Conservation (phyloP, 257 asterid species). For the Mentha longifolia region DNA sequence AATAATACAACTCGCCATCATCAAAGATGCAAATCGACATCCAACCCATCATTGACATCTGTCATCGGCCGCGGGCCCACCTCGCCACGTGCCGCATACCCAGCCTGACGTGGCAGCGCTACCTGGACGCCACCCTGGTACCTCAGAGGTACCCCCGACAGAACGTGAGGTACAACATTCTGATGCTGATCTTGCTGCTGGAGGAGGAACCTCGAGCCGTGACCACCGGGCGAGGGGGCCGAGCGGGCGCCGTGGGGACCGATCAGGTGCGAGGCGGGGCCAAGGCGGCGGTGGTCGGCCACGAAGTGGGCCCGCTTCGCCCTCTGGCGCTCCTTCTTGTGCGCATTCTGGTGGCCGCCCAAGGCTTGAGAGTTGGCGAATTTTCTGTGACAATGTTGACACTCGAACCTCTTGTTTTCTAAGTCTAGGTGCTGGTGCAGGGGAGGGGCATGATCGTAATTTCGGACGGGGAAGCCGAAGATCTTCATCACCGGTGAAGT, state of each 20-base stretch:
- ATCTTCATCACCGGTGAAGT: slow-evolving; percentile 50
- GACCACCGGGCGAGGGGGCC: slow-evolving; percentile 29
- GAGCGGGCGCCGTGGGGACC: slow-evolving; percentile 49
- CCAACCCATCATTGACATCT: slow-evolving; percentile 55
- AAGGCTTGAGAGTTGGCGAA: slow-evolving; percentile 78
- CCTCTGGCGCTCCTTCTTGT: slow-evolving; percentile 82
- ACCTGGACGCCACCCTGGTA: slow-evolving; percentile 35
- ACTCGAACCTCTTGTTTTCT: slow-evolving; percentile 55
- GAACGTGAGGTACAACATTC: slow-evolving; percentile 45
- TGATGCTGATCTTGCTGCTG: slow-evolving; percentile 11
- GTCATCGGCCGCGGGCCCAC: slow-evolving; percentile 36
- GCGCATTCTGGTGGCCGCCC: slow-evolving; percentile 87
- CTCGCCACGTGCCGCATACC: slow-evolving; percentile 29
- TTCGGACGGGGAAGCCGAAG: slow-evolving; percentile 56
- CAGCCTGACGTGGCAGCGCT: slow-evolving; percentile 35
- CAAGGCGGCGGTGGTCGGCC: slow-evolving; percentile 42
- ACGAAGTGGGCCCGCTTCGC: slow-evolving; percentile 54
- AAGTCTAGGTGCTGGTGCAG: slow-evolving; percentile 10
- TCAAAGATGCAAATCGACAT: slow-evolving; percentile 71
- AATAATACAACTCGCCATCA: slow-evolving; percentile 23
- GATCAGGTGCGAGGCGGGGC: slow-evolving; percentile 44
- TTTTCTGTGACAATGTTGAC: slow-evolving; percentile 64
- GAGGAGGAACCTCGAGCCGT: slow-evolving; percentile 44
- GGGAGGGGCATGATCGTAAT: slow-evolving; percentile 17
- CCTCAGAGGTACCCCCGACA: slow-evolving; percentile 65